Conservation (phyloP, 306 rosid genomes). For the Pyrus communis region DNA sequence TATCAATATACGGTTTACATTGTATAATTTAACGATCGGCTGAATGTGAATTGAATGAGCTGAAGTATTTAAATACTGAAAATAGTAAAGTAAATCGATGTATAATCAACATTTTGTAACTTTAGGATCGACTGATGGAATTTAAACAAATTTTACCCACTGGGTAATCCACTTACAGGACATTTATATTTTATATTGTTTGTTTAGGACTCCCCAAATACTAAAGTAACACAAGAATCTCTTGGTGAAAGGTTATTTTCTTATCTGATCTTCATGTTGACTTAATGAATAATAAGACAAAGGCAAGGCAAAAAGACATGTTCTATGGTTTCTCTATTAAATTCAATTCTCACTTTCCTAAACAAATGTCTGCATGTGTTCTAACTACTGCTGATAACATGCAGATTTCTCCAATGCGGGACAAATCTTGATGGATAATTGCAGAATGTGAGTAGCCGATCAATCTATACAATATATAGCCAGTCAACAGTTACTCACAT, state of each 20-base stretch:
- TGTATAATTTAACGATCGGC: too few species aligned
- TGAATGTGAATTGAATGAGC: fast-evolving
- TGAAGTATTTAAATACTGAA: too few species aligned
- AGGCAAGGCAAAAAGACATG: neutral
- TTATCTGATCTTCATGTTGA: neutral
- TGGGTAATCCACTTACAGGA: too few species aligned
- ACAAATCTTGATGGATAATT: neutral
- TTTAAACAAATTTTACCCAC: too few species aligned
- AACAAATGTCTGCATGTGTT: neutral
- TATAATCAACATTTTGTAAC: too few species aligned
- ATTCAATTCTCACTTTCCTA: neutral
- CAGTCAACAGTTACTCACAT: too few species aligned
- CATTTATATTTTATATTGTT: too few species aligned
- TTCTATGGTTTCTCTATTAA: neutral
- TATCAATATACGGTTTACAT: too few species aligned
- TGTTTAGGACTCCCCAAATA: neutral
- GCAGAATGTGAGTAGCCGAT: neutral
- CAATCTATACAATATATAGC: too few species aligned
- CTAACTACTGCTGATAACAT: neutral
- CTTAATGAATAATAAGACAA: neutral
- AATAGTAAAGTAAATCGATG: too few species aligned
- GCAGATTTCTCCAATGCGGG: too few species aligned
- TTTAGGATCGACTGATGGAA: too few species aligned
- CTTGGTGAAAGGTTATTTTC: neutral
- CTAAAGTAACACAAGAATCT: neutral